phyloP scores from a whole-genome alignment of 2,329 filamentous ascomycete species.

The Phialemoniopsis sp. region DNA sequence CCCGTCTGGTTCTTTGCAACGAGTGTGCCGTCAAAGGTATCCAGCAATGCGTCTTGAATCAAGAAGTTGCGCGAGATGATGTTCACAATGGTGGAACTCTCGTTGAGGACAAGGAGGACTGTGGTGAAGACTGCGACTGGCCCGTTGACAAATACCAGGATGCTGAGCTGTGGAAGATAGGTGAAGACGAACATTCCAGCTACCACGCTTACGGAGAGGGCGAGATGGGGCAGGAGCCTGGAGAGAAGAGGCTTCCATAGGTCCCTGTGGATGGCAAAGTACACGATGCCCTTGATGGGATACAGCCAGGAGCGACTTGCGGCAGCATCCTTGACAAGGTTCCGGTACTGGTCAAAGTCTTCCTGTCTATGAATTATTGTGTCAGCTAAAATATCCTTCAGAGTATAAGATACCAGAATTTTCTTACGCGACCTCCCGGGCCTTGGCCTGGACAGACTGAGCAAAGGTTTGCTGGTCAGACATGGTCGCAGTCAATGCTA shows the following conservation, averaged over 20 bases:
- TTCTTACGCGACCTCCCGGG: constrained; percentile 44
- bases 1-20: constrained; percentile 44
- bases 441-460: constrained; percentile 36
- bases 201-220: constrained; percentile 69
- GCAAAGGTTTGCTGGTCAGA: constrained; percentile 18
- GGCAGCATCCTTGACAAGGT: constrained; percentile 63
- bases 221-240: constrained; percentile 56
- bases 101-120: constrained; percentile 61
- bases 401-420: constrained; percentile 1
- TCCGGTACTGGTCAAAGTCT: constrained; percentile 65
- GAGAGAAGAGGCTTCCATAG: constrained; percentile 57
- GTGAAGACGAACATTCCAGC: constrained; percentile 82
- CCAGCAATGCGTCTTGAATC: constrained; percentile 76
- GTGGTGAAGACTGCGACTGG: constrained; percentile 74
- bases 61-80: constrained; percentile 64
- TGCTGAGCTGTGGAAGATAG: constrained; percentile 78
- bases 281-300: constrained; percentile 69
- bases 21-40: constrained; percentile 80
- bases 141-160: constrained; percentile 81
- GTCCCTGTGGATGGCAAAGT: constrained; percentile 50
- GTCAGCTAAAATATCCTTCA: background rate
- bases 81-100: constrained; percentile 56
- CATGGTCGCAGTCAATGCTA: constrained; percentile 3
- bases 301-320: constrained; percentile 80
- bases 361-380: constrained; percentile 44